These are phyloP conservation scores for Gelatoporia subvermispora DNA, from an alignment of 768 basidiomycete species.

Conservation along the genomic window DNA sequence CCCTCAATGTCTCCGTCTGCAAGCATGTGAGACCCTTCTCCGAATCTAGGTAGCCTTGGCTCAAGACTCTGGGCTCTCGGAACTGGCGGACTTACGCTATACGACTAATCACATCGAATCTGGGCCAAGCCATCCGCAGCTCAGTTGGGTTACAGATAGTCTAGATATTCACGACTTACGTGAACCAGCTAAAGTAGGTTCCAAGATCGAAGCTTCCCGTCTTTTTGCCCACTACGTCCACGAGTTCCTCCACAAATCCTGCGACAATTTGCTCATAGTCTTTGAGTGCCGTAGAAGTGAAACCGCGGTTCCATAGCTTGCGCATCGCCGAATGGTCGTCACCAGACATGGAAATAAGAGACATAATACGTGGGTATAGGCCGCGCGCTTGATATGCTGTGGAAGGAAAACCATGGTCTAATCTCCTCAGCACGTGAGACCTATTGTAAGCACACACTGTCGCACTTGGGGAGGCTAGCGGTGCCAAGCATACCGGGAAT, in stretches of 20 bases:
- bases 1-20: conserved; percentile 38
- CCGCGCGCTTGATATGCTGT: too few relatives aligned
- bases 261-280: conserved; percentile 39
- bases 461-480: conserved; percentile 38
- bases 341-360: too few relatives aligned
- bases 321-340: conserved; percentile 41
- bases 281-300: conserved; percentile 41
- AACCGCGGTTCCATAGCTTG: conserved; percentile 46
- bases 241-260: conserved; percentile 34
- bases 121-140: conserved; percentile 10
- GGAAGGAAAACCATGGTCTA: too few relatives aligned
- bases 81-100: conserved; percentile 36
- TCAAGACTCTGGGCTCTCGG: too few relatives aligned
- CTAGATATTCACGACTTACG: too few relatives aligned
- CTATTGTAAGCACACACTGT: conserved; percentile 28
- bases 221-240: conserved; percentile 26
- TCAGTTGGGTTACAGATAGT: too few relatives aligned
- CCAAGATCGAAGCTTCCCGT: neutral
- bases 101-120: conserved; percentile 41
- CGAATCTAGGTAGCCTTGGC: too few relatives aligned
- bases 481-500: conserved; percentile 31
- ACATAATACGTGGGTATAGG: too few relatives aligned
- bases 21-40: conserved; percentile 32
- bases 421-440: too few relatives aligned
- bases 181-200: conserved; percentile 8